Percentiles rank a stretch among this genome's conserved stretches.
phyloP scores from a whole-genome alignment of 768 basidiomycete genomes.

The Imleria badia region DNA sequence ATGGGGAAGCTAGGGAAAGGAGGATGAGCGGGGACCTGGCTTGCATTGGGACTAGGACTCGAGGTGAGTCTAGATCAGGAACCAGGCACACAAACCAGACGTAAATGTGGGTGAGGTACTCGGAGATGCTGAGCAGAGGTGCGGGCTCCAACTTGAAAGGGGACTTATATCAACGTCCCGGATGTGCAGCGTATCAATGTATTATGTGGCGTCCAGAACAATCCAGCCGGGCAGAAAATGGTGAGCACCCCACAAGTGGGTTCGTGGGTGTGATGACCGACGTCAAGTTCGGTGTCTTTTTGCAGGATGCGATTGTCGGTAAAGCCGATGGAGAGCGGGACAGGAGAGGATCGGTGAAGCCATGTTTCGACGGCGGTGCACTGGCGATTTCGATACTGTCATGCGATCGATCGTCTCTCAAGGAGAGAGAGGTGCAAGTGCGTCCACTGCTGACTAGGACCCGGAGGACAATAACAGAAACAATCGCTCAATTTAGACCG shows the following conservation, averaged over 20 bases:
- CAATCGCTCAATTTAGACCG: too few relatives aligned
- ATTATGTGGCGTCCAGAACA: constrained; percentile 23
- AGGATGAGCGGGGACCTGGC: background rate
- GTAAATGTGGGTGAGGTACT: constrained; percentile 17
- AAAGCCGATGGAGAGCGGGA: constrained; percentile 24
- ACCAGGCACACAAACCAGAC: background rate
- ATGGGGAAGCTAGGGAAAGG: constrained; percentile 17
- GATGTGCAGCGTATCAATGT: constrained; percentile 15
- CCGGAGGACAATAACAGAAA: too few relatives aligned
- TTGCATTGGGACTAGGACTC: background rate
- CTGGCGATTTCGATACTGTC: constrained; percentile 14
- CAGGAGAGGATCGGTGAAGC: constrained; percentile 21
- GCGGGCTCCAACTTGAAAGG: constrained; percentile 18
- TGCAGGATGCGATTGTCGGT: constrained; percentile 28
- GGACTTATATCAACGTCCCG: constrained; percentile 24
- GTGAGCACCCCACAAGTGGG: constrained; percentile 22
- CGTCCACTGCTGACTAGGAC: too few relatives aligned
- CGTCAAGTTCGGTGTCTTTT: constrained; percentile 22
- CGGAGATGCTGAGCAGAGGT: constrained; percentile 19
- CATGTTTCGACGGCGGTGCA: constrained; percentile 25
- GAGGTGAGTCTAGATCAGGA: background rate
- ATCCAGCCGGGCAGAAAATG: constrained; percentile 23
- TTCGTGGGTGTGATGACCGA: constrained; percentile 9
- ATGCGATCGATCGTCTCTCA: constrained; percentile 21
- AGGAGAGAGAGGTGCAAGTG: constrained; percentile 22